Evolutionary conservation across 306 rosid species (phyloP).

Genomic region (Casuarina cunninghamiana): DNA sequence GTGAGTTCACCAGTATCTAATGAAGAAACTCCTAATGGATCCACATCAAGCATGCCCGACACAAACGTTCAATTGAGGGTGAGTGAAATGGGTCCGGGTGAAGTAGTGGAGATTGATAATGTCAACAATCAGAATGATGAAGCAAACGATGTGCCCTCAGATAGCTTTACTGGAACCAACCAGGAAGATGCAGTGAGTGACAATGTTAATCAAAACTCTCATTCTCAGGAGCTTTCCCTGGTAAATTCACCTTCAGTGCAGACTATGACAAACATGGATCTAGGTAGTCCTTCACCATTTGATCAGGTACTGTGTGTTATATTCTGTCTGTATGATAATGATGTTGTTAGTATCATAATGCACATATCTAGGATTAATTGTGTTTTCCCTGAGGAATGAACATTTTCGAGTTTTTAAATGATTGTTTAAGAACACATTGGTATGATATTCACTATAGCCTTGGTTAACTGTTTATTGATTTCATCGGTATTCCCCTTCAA

Average conservation of each 20-base stretch:
- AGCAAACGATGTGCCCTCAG: slow-evolving; percentile 20
- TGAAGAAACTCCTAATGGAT: slow-evolving; percentile 29
- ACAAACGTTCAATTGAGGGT: slow-evolving; percentile 25
- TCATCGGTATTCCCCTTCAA: background rate
- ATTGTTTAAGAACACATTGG: background rate
- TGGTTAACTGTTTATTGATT: background rate
- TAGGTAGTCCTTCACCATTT: slow-evolving; percentile 16
- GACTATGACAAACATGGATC: slow-evolving; percentile 23
- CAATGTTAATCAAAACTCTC: slow-evolving; percentile 30
- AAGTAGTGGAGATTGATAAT: slow-evolving; percentile 33
- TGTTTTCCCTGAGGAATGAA: background rate
- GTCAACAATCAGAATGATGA: slow-evolving; percentile 25
- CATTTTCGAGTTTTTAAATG: background rate
- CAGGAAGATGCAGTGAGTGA: slow-evolving; percentile 40
- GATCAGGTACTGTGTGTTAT: slow-evolving; percentile 33
- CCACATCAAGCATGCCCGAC: slow-evolving; percentile 17
- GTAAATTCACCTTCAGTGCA: slow-evolving; percentile 23
- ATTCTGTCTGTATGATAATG: no score
- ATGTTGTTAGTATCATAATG: background rate
- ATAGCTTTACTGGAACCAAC: slow-evolving; percentile 27
- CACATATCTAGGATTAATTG: background rate
- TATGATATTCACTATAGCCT: background rate
- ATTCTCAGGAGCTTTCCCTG: slow-evolving; percentile 34
- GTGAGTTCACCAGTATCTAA: slow-evolving; percentile 27
- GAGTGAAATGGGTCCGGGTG: slow-evolving; percentile 30